Conservation (phyloP, 1,139 yeast species). For the Protomyces inouyei region DNA sequence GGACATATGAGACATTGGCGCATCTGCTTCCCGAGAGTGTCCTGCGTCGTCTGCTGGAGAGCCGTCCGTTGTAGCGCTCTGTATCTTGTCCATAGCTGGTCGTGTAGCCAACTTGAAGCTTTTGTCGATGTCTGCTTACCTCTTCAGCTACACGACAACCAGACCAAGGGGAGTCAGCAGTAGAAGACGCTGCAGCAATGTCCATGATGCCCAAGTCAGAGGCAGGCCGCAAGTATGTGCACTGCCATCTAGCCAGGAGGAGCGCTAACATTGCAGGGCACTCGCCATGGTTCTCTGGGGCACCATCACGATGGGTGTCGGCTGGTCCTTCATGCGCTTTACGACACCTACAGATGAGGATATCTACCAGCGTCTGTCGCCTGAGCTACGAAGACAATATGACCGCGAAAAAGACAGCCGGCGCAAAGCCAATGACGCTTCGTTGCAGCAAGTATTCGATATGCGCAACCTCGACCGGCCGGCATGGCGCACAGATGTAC, state of each 20-base stretch:
- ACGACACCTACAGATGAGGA: conserved; percentile 25
- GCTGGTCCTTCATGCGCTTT: conserved; percentile 17
- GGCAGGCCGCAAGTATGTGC: conserved; percentile 5
- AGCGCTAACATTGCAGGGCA: neutral
- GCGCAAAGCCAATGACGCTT: conserved; percentile 3
- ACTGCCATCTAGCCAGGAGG: neutral
- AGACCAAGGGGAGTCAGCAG: too few species aligned
- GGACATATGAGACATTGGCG: conserved; percentile 13
- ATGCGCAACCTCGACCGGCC: conserved; percentile 19
- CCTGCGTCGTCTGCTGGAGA: conserved; percentile 9
- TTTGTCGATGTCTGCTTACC: too few species aligned
- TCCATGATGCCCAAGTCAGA: conserved; percentile 24
- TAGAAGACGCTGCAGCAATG: neutral
- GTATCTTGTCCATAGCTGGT: neutral
- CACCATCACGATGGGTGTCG: conserved; percentile 24
- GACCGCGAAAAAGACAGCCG: conserved; percentile 5
- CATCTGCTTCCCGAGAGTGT: conserved; percentile 8
- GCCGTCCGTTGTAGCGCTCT: neutral
- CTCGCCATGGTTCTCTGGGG: conserved; percentile 25
- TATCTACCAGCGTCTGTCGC: conserved; percentile 9
- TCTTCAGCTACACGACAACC: too few species aligned
- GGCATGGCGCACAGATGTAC: conserved; percentile 26
- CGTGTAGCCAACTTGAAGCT: too few species aligned
- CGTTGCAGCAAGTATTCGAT: conserved; percentile 22
- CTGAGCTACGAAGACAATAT: conserved; percentile 19